Evolutionary conservation across 108 stramenopile genomes (phyloP).

Genomic region (Cylindrotheca closterium): DNA sequence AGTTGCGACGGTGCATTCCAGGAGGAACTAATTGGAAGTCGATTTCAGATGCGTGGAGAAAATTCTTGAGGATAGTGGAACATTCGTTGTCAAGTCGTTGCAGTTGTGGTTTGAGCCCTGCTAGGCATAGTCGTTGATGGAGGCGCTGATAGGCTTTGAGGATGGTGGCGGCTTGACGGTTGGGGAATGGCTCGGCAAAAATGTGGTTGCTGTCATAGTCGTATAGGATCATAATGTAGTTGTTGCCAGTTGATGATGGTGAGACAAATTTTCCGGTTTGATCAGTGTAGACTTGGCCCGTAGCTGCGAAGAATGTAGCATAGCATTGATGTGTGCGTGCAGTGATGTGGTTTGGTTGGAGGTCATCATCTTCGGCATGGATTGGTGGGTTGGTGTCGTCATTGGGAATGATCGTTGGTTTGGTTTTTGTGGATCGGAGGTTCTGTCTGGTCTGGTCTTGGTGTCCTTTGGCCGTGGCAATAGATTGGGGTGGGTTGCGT

Average conservation of each 20-base stretch:
- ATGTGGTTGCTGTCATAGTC: conserved; percentile 38
- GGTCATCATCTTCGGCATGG: neutral
- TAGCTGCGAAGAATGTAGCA: conserved; percentile 2
- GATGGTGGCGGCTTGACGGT: neutral
- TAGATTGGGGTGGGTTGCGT: neutral
- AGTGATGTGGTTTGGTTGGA: conserved; percentile 3
- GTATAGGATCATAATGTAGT: conserved; percentile 27
- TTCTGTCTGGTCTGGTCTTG: conserved; percentile 13
- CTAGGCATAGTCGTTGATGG: conserved; percentile 6
- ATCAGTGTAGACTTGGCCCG: conserved; percentile 27
- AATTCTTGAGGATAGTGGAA: neutral
- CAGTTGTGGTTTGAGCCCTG: too few species aligned
- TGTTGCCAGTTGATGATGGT: conserved; percentile 8
- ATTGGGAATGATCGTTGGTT: neutral
- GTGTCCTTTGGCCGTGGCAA: conserved; percentile 27
- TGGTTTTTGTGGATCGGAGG: conserved; percentile 20
- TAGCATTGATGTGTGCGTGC: too few species aligned
- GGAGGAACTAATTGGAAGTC: conserved; percentile 19
- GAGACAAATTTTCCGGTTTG: conserved; percentile 39
- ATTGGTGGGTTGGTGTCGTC: neutral
- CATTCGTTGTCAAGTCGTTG: too few species aligned
- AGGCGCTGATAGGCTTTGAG: conserved; percentile 21
- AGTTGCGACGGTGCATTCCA: conserved; percentile 19
- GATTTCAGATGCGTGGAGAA: conserved; percentile 1
- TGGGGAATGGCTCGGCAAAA: conserved; percentile 7